phyloP scores from a whole-genome alignment of 345 rosid species.

The Dipteronia sinensis region DNA sequence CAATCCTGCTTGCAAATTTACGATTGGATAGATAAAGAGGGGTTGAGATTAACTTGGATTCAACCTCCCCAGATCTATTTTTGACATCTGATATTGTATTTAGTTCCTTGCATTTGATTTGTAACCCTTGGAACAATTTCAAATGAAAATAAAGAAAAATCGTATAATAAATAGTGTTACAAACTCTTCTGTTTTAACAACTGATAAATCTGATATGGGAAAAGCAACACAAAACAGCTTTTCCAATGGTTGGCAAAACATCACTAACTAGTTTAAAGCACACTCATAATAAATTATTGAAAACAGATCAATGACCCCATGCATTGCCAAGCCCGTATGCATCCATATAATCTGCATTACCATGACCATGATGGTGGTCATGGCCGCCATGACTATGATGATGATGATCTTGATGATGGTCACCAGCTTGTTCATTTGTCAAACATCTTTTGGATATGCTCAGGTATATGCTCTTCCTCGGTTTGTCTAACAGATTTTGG shows the following conservation, averaged over 20 bases:
- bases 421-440: constrained; percentile 55
- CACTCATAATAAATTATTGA: neutral
- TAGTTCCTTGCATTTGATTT: no score
- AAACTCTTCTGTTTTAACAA: constrained; percentile 7
- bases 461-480: constrained; percentile 54
- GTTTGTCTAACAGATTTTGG: constrained; percentile 57
- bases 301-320: constrained; percentile 32
- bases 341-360: constrained; percentile 39
- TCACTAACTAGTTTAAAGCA: neutral
- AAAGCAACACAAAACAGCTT: constrained; percentile 8
- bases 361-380: constrained; percentile 31
- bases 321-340: constrained; percentile 44
- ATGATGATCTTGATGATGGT: constrained; percentile 30
- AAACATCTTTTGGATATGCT: constrained; percentile 49
- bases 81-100: no score
- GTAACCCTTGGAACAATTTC: no score
- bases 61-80: no score
- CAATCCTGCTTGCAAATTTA: no score
- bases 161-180: neutral
- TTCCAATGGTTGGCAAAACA: neutral
- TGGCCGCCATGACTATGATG: constrained; percentile 36
- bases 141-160: no score
- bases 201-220: neutral
- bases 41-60: no score
- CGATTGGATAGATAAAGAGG: no score